Conservation (phyloP, 345 rosid species). For the Eucalyptus pauciflora region DNA sequence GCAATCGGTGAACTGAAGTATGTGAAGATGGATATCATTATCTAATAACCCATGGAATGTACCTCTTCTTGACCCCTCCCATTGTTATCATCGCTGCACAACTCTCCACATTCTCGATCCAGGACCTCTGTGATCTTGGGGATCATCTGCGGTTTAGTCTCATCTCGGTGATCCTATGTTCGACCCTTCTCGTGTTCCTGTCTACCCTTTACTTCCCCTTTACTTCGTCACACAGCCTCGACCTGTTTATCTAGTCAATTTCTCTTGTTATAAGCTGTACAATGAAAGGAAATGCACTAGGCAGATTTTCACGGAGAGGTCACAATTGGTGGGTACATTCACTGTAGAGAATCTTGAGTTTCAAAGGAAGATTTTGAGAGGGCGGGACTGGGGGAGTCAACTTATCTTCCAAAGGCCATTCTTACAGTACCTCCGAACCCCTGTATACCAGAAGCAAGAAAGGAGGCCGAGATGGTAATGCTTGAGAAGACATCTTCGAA, state of each 20-base stretch:
- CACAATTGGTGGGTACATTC: slow-evolving; percentile 14
- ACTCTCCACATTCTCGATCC: slow-evolving; percentile 21
- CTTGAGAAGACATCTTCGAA: slow-evolving; percentile 26
- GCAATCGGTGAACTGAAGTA: slow-evolving; percentile 36
- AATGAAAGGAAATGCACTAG: slow-evolving; percentile 19
- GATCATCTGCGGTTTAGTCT: slow-evolving; percentile 39
- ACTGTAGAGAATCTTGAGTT: slow-evolving; percentile 24
- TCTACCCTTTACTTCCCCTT: slow-evolving; percentile 34
- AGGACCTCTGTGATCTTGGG: slow-evolving; percentile 35
- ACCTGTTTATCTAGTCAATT: slow-evolving; percentile 33
- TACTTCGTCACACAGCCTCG: slow-evolving; percentile 31
- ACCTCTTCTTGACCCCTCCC: slow-evolving; percentile 28
- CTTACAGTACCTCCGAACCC: slow-evolving; percentile 30
- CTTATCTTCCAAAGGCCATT: slow-evolving; percentile 33
- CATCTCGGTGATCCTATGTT: slow-evolving; percentile 24
- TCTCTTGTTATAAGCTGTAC: slow-evolving; percentile 30
- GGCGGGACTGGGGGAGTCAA: slow-evolving; percentile 41
- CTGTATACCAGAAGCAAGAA: slow-evolving; percentile 31
- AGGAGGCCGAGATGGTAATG: slow-evolving; percentile 37
- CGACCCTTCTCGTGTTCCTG: slow-evolving; percentile 26
- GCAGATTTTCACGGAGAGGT: slow-evolving; percentile 25
- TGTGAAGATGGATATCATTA: slow-evolving; percentile 37
- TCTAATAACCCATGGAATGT: slow-evolving; percentile 22
- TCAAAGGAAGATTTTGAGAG: slow-evolving; percentile 38
- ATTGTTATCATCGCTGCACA: slow-evolving; percentile 19